phyloP scores from a whole-genome alignment of 2,329 filamentous ascomycete genomes.

The Fusarium liriodendri region DNA sequence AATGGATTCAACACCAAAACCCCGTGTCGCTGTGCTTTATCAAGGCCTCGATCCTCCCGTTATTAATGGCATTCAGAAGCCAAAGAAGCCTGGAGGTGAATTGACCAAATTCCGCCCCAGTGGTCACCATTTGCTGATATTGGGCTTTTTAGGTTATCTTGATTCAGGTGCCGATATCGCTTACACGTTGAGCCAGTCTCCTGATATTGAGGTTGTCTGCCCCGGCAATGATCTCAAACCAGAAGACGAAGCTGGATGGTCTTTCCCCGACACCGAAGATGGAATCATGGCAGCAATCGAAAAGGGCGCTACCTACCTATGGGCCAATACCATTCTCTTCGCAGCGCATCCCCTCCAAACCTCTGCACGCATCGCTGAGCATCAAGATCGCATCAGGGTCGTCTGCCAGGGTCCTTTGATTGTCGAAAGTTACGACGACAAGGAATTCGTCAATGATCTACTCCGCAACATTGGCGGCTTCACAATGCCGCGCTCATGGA shows the following conservation, averaged over 20 bases:
- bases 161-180: slow-evolving; percentile 36
- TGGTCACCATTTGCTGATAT: neutral
- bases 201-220: slow-evolving; percentile 25
- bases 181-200: slow-evolving; percentile 25
- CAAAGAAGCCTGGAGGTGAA: slow-evolving; percentile 57
- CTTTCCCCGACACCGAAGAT: slow-evolving; percentile 34
- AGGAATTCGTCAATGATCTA: slow-evolving; percentile 58
- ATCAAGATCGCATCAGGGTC: slow-evolving; percentile 49
- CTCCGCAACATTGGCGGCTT: slow-evolving; percentile 52
- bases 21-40: slow-evolving; percentile 56
- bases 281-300: slow-evolving; percentile 47
- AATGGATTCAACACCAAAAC: slow-evolving; percentile 3
- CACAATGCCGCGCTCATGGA: slow-evolving; percentile 54
- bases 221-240: slow-evolving; percentile 16
- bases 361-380: slow-evolving; percentile 47
- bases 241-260: slow-evolving; percentile 20
- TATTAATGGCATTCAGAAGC: slow-evolving; percentile 60
- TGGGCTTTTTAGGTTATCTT: slow-evolving; percentile 26
- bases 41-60: slow-evolving; percentile 59
- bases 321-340: slow-evolving; percentile 64
- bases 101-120: neutral
- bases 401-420: slow-evolving; percentile 59
- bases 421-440: slow-evolving; percentile 63
- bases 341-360: slow-evolving; percentile 59
- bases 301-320: slow-evolving; percentile 57